phyloP scores from a whole-genome alignment of 208 protist genomes.

The Angomonas deanei region DNA sequence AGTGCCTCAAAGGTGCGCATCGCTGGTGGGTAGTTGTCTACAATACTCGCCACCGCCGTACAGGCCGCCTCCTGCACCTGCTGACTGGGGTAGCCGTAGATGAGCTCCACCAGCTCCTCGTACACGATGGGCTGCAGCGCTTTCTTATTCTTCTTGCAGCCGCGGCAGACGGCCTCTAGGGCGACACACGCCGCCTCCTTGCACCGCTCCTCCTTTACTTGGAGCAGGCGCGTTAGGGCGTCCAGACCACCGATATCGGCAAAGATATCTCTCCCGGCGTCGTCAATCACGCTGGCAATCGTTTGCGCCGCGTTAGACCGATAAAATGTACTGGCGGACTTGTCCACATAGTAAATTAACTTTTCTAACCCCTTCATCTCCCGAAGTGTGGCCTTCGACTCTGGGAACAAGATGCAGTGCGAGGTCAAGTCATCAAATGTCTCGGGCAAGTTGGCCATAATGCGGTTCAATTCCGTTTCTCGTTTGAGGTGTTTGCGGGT shows the following conservation, averaged over 20 bases:
- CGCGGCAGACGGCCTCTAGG: conserved; percentile 79
- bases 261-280: conserved; percentile 62
- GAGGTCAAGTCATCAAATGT: conserved; percentile 90
- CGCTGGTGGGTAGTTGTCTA: conserved; percentile 62
- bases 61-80: conserved; percentile 90
- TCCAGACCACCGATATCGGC: conserved; percentile 58
- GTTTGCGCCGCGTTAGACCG: conserved; percentile 83
- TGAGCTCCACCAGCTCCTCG: conserved; percentile 65
- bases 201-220: conserved; percentile 84
- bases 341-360: conserved; percentile 80
- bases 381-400: conserved; percentile 74
- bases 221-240: conserved; percentile 64
- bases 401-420: conserved; percentile 84
- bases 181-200: conserved; percentile 87
- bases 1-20: conserved; percentile 53
- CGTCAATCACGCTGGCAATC: conserved; percentile 84
- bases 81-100: conserved; percentile 87
- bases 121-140: conserved; percentile 52
- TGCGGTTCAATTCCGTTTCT: conserved; percentile 82
- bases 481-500: conserved; percentile 64
- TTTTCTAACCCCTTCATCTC: conserved; percentile 79
- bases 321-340: conserved; percentile 77
- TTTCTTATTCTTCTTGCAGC: conserved; percentile 65
- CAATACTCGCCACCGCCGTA: conserved; percentile 76
- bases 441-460: conserved; percentile 86